Evolutionary conservation across 805 yeast species (phyloP).

Genomic region (Grigorovia transvaalensis): DNA sequence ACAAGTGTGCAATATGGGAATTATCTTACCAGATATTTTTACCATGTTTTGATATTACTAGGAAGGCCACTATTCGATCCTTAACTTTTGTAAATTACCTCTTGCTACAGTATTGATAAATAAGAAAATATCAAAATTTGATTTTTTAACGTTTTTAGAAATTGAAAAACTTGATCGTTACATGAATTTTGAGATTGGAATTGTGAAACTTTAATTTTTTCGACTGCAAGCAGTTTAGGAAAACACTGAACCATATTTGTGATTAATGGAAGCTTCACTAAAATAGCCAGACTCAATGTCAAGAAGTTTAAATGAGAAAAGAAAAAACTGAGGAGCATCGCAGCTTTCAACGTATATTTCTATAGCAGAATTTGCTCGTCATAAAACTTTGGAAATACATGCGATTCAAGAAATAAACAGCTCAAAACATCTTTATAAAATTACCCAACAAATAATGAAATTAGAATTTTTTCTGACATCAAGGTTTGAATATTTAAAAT

Average conservation of each 20-base stretch:
- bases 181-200: background rate
- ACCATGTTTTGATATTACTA: conserved; percentile 12
- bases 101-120: background rate
- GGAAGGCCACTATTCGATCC: background rate
- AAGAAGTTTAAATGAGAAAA: no score
- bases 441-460: no score
- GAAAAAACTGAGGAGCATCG: no score
- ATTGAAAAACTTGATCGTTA: background rate
- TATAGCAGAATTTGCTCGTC: no score
- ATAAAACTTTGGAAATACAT: no score
- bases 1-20: conserved; percentile 63
- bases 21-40: conserved; percentile 49
- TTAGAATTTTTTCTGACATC: no score
- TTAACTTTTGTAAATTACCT: background rate
- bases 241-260: background rate
- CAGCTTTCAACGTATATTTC: no score
- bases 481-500: no score
- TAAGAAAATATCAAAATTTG: background rate
- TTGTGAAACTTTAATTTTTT: background rate
- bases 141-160: background rate
- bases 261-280: background rate
- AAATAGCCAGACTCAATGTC: no score
- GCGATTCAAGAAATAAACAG: no score
- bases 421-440: no score
- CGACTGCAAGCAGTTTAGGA: no score